phyloP scores from a whole-genome alignment of 805 yeast genomes.

The Saturnispora halmiae region DNA sequence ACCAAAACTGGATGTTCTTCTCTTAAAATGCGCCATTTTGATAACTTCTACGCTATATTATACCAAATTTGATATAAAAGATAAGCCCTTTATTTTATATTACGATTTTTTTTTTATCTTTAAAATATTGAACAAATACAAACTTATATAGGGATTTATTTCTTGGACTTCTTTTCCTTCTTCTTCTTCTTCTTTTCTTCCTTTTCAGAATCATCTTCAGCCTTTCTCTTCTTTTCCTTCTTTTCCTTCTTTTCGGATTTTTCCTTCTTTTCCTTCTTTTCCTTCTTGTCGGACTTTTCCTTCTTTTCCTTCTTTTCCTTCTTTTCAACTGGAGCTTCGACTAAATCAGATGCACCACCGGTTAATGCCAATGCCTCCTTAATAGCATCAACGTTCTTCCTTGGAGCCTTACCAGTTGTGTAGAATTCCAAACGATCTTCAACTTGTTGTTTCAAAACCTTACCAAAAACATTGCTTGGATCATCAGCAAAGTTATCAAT shows the following conservation, averaged over 20 bases:
- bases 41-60: too few species aligned
- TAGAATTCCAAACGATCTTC: slow-evolving; percentile 95
- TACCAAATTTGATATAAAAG: too few species aligned
- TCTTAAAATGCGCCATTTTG: neutral
- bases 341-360: slow-evolving; percentile 29
- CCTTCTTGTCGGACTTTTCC: slow-evolving; percentile 45
- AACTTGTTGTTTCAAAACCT: slow-evolving; percentile 88
- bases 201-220: slow-evolving; percentile 10
- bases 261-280: slow-evolving; percentile 37
- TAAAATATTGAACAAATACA: neutral
- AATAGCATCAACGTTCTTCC: slow-evolving; percentile 93
- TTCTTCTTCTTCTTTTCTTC: slow-evolving; percentile 13
- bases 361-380: slow-evolving; percentile 75
- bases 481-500: slow-evolving; percentile 95
- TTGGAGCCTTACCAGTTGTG: slow-evolving; percentile 93
- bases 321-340: slow-evolving; percentile 31
- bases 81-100: too few species aligned
- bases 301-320: slow-evolving; percentile 42
- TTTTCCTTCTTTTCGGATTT: slow-evolving; percentile 41
- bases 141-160: slow-evolving; percentile 12
- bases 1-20: slow-evolving; percentile 26
- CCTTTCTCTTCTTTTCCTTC: slow-evolving; percentile 13
- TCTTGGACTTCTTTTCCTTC: slow-evolving; percentile 22
- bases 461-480: slow-evolving; percentile 85
- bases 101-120: neutral